phyloP scores from a whole-genome alignment of 208 protist species.

The Leishmania braziliensis region DNA sequence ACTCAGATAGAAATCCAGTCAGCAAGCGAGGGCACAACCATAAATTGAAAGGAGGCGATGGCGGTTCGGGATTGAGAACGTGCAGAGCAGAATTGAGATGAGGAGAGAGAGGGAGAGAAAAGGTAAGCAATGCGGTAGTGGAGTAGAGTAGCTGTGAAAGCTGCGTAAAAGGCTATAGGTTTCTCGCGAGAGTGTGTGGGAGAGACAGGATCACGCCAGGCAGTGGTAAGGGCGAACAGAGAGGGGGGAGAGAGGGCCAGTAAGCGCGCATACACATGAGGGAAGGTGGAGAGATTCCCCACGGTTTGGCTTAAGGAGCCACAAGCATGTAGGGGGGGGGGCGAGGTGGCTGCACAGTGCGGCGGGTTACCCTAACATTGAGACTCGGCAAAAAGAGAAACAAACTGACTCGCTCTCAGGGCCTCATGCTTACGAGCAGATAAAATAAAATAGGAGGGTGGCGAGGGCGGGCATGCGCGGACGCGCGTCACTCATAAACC shows the following conservation, averaged over 20 bases:
- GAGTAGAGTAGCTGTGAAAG: background rate
- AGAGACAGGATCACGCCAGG: background rate
- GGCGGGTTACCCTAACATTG: background rate
- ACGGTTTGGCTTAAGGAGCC: background rate
- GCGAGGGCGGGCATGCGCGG: background rate
- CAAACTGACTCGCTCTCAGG: background rate
- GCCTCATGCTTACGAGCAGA: background rate
- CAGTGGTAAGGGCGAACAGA: background rate
- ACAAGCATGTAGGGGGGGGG: background rate
- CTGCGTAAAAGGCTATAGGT: background rate
- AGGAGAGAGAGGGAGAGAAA: background rate
- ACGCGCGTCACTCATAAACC: background rate
- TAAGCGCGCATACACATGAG: background rate
- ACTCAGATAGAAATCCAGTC: background rate
- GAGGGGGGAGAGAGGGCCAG: background rate
- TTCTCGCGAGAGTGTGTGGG: background rate
- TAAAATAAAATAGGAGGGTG: background rate
- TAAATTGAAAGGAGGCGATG: too few relatives aligned
- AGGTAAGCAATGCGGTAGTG: background rate
- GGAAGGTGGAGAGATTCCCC: background rate
- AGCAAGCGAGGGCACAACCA: too few relatives aligned
- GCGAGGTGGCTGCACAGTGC: background rate
- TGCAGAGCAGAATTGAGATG: background rate
- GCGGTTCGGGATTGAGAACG: background rate
- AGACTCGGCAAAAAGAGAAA: background rate